Conservation (phyloP, 495 filamentous ascomycete genomes). For the Penicillium diatomitis region DNA sequence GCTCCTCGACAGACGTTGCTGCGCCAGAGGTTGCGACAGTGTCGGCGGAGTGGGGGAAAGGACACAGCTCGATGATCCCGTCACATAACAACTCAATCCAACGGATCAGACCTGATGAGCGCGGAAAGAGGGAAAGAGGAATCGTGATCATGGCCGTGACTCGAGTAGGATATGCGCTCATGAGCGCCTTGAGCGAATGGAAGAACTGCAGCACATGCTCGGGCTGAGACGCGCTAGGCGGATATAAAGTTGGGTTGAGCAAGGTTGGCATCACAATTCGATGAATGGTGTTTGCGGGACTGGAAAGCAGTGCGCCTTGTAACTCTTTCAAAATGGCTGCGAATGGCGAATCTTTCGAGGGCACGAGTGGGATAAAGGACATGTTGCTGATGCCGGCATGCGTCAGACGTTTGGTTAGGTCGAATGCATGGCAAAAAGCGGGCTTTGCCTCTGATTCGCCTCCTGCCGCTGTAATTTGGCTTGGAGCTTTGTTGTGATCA, state of each 20-base stretch:
- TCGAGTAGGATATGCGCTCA: conserved; percentile 54
- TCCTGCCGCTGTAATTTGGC: conserved; percentile 7
- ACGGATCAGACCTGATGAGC: conserved; percentile 65
- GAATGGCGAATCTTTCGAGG: conserved; percentile 52
- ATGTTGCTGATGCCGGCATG: conserved; percentile 49
- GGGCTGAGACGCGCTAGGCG: conserved; percentile 55
- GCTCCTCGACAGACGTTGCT: conserved; percentile 52
- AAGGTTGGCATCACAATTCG: conserved; percentile 76
- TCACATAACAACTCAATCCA: conserved; percentile 85
- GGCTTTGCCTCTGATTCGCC: conserved; percentile 20
- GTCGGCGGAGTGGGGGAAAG: conserved; percentile 63
- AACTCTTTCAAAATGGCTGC: conserved; percentile 53
- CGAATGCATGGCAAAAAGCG: conserved; percentile 81
- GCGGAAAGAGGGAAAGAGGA: conserved; percentile 72
- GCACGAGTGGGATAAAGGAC: conserved; percentile 45
- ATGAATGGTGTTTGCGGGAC: conserved; percentile 56
- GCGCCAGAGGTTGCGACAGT: conserved; percentile 45
- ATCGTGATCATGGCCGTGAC: conserved; percentile 71
- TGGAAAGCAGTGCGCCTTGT: conserved; percentile 44
- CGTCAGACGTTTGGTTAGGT: conserved; percentile 74
- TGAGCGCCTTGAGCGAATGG: conserved; percentile 65
- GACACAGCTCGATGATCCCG: conserved; percentile 79
- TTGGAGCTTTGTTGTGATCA: conserved; percentile 12
- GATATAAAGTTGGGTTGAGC: conserved; percentile 75
- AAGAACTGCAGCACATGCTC: conserved; percentile 72